Conservation (phyloP, 2,329 filamentous ascomycete genomes). For the Escovopsis sp. region DNA sequence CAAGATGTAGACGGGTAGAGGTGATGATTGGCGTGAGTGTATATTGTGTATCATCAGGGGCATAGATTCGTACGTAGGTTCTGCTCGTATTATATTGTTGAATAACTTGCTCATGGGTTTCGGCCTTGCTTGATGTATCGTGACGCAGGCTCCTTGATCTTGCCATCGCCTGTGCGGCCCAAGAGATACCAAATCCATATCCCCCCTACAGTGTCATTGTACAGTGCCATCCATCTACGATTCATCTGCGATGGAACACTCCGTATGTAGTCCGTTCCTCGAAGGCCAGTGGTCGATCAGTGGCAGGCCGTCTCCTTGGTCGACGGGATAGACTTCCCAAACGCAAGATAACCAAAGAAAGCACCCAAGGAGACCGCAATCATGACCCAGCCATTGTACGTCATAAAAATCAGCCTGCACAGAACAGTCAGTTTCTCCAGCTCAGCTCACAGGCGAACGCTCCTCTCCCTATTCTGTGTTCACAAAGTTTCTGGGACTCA, state of each 20-base stretch:
- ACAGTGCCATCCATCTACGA: no score
- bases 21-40: background rate
- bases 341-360: slow-evolving; percentile 74
- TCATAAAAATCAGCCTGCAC: slow-evolving; percentile 91
- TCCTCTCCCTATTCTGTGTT: background rate
- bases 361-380: slow-evolving; percentile 76
- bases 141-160: no score
- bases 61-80: background rate
- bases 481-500: slow-evolving; percentile 32
- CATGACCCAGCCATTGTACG: slow-evolving; percentile 99
- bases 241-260: no score
- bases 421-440: background rate
- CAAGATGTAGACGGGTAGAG: slow-evolving; percentile 15
- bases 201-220: no score
- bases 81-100: no score
- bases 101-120: no score
- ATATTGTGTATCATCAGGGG: background rate
- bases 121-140: no score
- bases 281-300: slow-evolving; percentile 38
- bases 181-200: no score
- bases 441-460: background rate
- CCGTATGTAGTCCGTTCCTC: no score
- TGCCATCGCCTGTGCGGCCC: no score
- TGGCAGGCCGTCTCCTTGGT: slow-evolving; percentile 88
- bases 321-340: slow-evolving; percentile 54